Percentiles rank a stretch among this genome's conserved stretches.
These are phyloP conservation scores for Glycyrrhiza uralensis DNA, from an alignment of 306 rosid species.

Conservation along the genomic window DNA sequence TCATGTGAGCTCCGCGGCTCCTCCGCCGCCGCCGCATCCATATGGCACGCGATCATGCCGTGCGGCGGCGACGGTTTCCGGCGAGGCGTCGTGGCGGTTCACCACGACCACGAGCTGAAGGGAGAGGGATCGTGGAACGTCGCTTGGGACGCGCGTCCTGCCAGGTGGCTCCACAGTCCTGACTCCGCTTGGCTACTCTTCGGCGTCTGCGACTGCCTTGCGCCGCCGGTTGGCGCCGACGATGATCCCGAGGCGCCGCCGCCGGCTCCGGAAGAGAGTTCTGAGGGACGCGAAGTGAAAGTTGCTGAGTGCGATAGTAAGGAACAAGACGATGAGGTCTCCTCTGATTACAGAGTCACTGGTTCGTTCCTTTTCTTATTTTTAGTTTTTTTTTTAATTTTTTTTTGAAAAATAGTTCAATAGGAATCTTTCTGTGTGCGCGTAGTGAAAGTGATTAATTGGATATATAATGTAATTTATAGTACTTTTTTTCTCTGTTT, in stretches of 20 bases:
- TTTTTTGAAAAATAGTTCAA: background rate
- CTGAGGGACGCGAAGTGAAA: constrained; percentile 25
- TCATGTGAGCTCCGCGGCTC: constrained; percentile 43
- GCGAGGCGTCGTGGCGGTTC: constrained; percentile 33
- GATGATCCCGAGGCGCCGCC: constrained; percentile 8
- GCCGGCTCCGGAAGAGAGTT: background rate
- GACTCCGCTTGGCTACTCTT: constrained; percentile 91
- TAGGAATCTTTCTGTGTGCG: background rate
- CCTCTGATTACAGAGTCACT: constrained; percentile 61
- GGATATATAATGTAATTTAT: background rate
- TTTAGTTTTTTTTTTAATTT: background rate
- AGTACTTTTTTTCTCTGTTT: background rate
- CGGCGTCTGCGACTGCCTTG: constrained; percentile 79
- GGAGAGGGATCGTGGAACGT: constrained; percentile 98
- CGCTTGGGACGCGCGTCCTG: constrained; percentile 87
- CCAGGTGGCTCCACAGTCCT: constrained; percentile 86
- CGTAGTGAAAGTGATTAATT: background rate
- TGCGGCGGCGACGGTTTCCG: constrained; percentile 27
- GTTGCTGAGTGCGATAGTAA: background rate
- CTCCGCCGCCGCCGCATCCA: constrained; percentile 62
- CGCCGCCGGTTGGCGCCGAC: constrained; percentile 37
- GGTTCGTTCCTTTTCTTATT: constrained; percentile 34
- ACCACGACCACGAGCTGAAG: constrained; percentile 54
- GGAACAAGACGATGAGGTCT: constrained; percentile 26
- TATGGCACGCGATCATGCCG: constrained; percentile 87